A percentile compares a stretch with the other conserved stretches of the same genome.
phyloP scores from a whole-genome alignment of 345 rosid genomes.

The Citropsis articulata region DNA sequence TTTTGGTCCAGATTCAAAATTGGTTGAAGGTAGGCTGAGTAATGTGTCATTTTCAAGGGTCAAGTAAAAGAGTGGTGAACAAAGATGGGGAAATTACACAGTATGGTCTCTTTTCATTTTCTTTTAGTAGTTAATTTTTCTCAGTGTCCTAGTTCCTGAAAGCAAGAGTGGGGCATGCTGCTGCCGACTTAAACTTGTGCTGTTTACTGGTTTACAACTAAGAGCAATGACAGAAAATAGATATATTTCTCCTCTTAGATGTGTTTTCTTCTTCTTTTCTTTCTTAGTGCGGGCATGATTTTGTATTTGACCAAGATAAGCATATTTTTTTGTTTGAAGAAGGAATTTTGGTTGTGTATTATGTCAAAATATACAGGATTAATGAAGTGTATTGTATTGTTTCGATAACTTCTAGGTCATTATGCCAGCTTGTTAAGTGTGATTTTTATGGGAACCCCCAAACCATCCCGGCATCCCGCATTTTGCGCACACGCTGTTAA shows the following conservation, averaged over 20 bases:
- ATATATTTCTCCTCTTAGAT: slow-evolving; percentile 11
- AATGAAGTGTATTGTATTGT: not conserved
- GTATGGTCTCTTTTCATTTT: not conserved
- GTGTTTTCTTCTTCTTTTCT: not conserved
- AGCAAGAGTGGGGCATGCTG: slow-evolving; percentile 3
- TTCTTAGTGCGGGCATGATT: slow-evolving; percentile 5
- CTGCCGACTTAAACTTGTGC: not conserved
- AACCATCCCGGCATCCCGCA: no score
- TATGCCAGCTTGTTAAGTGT: no score
- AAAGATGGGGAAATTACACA: slow-evolving; percentile 18
- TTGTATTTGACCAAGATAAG: slow-evolving; percentile 13
- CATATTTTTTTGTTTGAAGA: slow-evolving; percentile 12
- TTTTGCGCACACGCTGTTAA: no score
- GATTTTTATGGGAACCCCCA: no score
- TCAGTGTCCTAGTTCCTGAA: not conserved
- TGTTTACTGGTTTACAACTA: not conserved
- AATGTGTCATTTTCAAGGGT: not conserved
- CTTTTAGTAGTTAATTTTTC: not conserved
- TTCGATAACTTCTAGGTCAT: not conserved
- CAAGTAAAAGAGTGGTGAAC: slow-evolving; percentile 24
- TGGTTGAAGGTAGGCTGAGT: slow-evolving; percentile 14
- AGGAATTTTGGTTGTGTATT: slow-evolving; percentile 1
- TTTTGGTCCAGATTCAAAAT: slow-evolving; percentile 7
- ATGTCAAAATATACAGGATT: slow-evolving; percentile 9
- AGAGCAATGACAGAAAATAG: slow-evolving; percentile 8